Conservation (phyloP, 2,329 filamentous ascomycete genomes). For the Ophiosphaerella narmari region DNA sequence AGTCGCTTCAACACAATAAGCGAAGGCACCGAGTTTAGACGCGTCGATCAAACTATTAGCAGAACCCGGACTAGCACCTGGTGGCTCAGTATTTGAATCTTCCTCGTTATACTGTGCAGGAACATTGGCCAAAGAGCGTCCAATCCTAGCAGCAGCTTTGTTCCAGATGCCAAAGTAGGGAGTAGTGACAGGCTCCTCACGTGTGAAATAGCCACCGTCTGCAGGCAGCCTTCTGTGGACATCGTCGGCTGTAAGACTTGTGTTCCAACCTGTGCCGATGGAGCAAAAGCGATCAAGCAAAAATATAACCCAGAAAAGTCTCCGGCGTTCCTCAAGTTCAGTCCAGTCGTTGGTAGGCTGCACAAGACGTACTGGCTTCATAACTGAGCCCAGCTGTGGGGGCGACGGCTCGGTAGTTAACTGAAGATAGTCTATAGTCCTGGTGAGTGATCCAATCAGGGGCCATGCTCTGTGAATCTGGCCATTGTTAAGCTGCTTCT, state of each 20-base stretch:
- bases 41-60: slow-evolving; percentile 39
- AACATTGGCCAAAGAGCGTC: slow-evolving; percentile 36
- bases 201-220: slow-evolving; percentile 41
- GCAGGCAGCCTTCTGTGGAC: slow-evolving; percentile 40
- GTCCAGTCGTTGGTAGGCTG: slow-evolving; percentile 37
- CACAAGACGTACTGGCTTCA: slow-evolving; percentile 34
- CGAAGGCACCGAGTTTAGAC: slow-evolving; percentile 41
- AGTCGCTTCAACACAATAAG: slow-evolving; percentile 41
- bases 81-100: slow-evolving; percentile 27
- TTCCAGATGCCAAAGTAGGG: slow-evolving; percentile 45
- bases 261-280: slow-evolving; percentile 41
- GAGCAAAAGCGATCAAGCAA: slow-evolving; percentile 42
- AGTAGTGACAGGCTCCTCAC: slow-evolving; percentile 39
- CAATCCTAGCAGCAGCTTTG: slow-evolving; percentile 39
- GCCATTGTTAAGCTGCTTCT: slow-evolving; percentile 34
- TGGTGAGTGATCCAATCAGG: slow-evolving; percentile 39
- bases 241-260: slow-evolving; percentile 40
- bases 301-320: slow-evolving; percentile 42
- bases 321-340: slow-evolving; percentile 36
- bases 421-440: slow-evolving; percentile 41
- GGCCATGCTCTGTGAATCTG: slow-evolving; percentile 37
- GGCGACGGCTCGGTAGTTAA: slow-evolving; percentile 35
- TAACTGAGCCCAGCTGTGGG: slow-evolving; percentile 31
- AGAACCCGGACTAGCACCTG: slow-evolving; percentile 37
- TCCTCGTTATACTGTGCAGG: slow-evolving; percentile 43